These are phyloP conservation scores for Botrytis fabae DNA, from an alignment of 2,329 filamentous ascomycete species.

Conservation along the genomic window DNA sequence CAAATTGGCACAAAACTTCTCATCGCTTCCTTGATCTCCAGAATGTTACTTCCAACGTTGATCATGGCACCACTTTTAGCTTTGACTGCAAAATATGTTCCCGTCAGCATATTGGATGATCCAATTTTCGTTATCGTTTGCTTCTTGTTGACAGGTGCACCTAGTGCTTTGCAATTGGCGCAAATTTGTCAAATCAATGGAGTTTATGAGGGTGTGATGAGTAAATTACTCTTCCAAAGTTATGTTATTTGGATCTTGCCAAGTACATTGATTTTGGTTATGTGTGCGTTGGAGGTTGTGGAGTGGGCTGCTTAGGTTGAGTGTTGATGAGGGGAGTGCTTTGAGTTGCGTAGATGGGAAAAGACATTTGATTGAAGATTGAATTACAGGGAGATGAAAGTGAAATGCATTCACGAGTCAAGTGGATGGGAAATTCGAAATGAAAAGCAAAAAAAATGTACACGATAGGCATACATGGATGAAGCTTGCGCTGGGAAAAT, in stretches of 20 bases:
- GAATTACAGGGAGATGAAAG: background rate
- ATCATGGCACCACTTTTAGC: conserved; percentile 92
- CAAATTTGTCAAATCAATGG: conserved; percentile 99
- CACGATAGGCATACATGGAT: background rate
- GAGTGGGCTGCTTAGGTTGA: conserved; percentile 67
- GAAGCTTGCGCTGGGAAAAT: background rate
- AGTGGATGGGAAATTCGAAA: background rate
- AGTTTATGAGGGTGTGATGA: conserved; percentile 94
- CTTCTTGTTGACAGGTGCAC: conserved; percentile 92
- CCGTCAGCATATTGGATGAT: conserved; percentile 91
- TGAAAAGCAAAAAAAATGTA: background rate
- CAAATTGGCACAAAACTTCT: conserved; percentile 72
- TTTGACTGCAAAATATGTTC: conserved; percentile 83
- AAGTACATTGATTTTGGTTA: conserved; percentile 85
- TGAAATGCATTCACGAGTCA: background rate
- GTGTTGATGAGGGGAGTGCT: background rate
- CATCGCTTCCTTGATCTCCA: conserved; percentile 78
- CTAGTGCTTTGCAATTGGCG: conserved; percentile 88
- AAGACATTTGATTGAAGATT: background rate
- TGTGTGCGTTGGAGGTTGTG: conserved; percentile 88
- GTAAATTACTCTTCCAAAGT: conserved; percentile 89
- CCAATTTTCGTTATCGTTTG: conserved; percentile 98
- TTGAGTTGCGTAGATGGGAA: background rate
- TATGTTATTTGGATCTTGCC: conserved; percentile 97
- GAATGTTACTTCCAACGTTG: conserved; percentile 88